Evolutionary conservation across 768 basidiomycete genomes (phyloP).

Genomic region (Podaxis rugospora): DNA sequence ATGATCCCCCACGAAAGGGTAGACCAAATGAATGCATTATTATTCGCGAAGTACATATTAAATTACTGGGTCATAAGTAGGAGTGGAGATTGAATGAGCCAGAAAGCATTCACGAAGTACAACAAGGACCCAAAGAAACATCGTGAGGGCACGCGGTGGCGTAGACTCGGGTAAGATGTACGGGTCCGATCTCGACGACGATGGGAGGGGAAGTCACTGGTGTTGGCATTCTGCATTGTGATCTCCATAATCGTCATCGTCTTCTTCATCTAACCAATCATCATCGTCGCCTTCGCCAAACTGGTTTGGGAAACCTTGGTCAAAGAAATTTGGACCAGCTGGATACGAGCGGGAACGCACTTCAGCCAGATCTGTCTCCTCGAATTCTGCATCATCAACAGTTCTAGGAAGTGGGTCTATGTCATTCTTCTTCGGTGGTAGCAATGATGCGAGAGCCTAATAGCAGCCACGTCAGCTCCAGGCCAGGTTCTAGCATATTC

Average conservation of each 20-base stretch:
- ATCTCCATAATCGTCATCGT: slow-evolving; percentile 46
- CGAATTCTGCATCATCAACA: slow-evolving; percentile 55
- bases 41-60: neutral
- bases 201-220: slow-evolving; percentile 34
- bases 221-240: slow-evolving; percentile 51
- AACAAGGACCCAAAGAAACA: neutral
- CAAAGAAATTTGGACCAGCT: slow-evolving; percentile 74
- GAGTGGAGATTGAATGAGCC: neutral
- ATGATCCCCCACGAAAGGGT: neutral
- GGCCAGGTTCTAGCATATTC: neutral
- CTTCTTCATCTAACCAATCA: slow-evolving; percentile 68
- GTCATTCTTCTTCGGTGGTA: slow-evolving; percentile 75
- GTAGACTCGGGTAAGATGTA: neutral
- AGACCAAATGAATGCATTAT: neutral
- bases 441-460: slow-evolving; percentile 59
- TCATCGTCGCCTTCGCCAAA: slow-evolving; percentile 70
- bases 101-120: neutral
- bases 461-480: neutral
- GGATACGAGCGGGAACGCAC: slow-evolving; percentile 79
- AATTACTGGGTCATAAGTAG: neutral
- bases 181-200: neutral
- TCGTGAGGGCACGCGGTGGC: neutral
- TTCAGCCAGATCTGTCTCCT: slow-evolving; percentile 33
- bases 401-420: slow-evolving; percentile 68
- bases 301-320: slow-evolving; percentile 65